Evolutionary conservation across 106 monocot genomes (phyloP), one percentile per base, ranked within the genome.

Genomic region (Apostasia shenzhenica): DNA sequence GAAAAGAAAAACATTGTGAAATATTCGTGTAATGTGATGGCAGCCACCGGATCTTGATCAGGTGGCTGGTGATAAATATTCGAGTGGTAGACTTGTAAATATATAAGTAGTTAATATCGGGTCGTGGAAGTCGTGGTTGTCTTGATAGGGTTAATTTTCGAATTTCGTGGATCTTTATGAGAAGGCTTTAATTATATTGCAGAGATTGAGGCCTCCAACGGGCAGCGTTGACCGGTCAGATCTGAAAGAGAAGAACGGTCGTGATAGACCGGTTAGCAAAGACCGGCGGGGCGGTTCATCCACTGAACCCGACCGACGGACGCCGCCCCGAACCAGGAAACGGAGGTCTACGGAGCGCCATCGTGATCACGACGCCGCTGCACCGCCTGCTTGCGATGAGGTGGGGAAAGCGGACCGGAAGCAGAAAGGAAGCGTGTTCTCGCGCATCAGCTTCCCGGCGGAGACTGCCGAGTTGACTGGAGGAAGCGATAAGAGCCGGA

Each of bases 361-460:
- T 13, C 63, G 42, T 2, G 77, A 76, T 0, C 2, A 56, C 13
- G 11, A 49, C 46, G 2, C 59, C 14, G 47, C 67, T 3, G 67
- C 70, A 1, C 26, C 55, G n/a, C 5, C 48, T 3, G 39, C 58
- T 1, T 61, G 38, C 3, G 44, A 41, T 12, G 66, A 7, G 9
- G 37, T 38, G 2, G 7, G 41, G 1, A 54, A 76, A 56, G 59
- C 52, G 38, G 82, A 82, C 9, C 53, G 57, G 63, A 91, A 83
- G 75, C 77, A 81, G 14, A 90, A 90, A 79, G 76, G 61, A 6
- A 89, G 89, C 38, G 89, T 89, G 8, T 89, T 89, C 77, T 89
- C 84, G 2, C 84, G 89, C 50, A 90, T 82, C 68, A 90, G 85
- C 77, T 83, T 89, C 77, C 85, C 85, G 12, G 79, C 46, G 42